A percentile compares a stretch with the other conserved stretches of the same genome.
phyloP scores from a whole-genome alignment of 495 filamentous ascomycete species.

The Aspergillus incahuasiensis region DNA sequence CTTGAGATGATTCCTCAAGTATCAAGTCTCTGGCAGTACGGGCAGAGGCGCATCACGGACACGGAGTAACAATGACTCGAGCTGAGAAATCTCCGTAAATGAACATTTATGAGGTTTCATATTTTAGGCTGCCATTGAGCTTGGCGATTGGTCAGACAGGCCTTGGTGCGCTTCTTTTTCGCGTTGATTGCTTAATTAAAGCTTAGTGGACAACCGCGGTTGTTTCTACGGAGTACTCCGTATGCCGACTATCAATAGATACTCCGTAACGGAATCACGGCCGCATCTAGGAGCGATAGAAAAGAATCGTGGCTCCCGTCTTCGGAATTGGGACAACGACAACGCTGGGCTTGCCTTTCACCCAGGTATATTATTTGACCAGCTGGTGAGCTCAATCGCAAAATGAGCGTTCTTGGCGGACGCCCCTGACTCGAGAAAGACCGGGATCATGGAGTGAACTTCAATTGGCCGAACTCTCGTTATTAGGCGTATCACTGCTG shows the following conservation, averaged over 20 bases:
- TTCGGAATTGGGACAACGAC: neutral
- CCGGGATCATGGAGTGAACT: neutral
- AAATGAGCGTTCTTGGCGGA: neutral
- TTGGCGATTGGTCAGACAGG: slow-evolving; percentile 12
- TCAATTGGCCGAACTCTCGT: neutral
- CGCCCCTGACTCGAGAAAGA: neutral
- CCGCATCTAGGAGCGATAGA: neutral
- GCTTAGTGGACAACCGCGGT: slow-evolving; percentile 5
- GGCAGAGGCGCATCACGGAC: neutral
- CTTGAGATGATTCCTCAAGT: neutral
- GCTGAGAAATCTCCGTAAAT: neutral
- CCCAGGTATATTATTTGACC: neutral
- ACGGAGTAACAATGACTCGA: neutral
- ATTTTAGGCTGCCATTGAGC: neutral
- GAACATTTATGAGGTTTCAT: neutral
- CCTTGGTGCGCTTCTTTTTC: slow-evolving; percentile 11
- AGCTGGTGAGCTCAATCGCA: neutral
- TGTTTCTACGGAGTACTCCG: neutral
- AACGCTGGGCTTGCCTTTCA: neutral
- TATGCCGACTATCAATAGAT: neutral
- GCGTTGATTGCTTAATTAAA: slow-evolving; percentile 22
- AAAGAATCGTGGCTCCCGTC: neutral
- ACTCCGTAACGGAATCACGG: neutral
- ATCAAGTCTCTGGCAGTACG: neutral
- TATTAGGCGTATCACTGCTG: neutral